Evolutionary conservation across 73 alveolate species (phyloP), one percentile per base, ranked within the genome.

Genomic region (Symbiodinium natans): DNA sequence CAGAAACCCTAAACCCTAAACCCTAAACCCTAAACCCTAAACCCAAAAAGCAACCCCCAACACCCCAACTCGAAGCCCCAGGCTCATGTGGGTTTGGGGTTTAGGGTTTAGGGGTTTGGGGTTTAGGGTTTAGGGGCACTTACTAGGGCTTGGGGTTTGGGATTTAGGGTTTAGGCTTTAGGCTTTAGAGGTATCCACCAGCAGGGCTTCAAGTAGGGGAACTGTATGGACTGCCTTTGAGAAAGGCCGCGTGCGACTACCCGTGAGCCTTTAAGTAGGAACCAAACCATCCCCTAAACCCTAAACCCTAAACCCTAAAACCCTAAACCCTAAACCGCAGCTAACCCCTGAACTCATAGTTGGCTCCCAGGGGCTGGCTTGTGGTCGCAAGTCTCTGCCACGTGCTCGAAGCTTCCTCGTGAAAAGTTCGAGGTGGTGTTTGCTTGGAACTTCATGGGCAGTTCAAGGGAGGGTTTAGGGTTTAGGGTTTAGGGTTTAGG

Each of bases 361-460:
- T n/a, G n/a, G n/a, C n/a, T n/a, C 59, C 59, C 59, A 46, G 59
- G 13, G 13, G 25, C 77, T 15, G 97, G 97, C 48, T 90, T 90
- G 80, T 90, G 97, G 27, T 90, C 97, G 38, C 80, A 31, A 33
- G 97, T 90, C 52, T n/a, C 75, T 41, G 25, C 88, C 52, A 90
- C 23, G 27, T 90, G 97, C 41, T 90, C 97, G 88, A 59, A 90
- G 39, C 77, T 85, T 6, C 97, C 97, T 90, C 29, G 19, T 8
- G 36, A 13, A 13, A 11, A 17, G 77, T 27, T 27, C 59, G 59
- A 46, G 13, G 21, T n/a, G 8, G 23, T 8, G 23, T 48, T 48
- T 17, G 63, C 63, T 48, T 48, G 63, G 63, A 21, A 59, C 77
- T 46, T 46, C 59, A 6, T 46, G n/a, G n/a, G n/a, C n/a, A n/a